Evolutionary conservation across 441 rosid species (phyloP).

Genomic region (Bruguiera hainesii): DNA sequence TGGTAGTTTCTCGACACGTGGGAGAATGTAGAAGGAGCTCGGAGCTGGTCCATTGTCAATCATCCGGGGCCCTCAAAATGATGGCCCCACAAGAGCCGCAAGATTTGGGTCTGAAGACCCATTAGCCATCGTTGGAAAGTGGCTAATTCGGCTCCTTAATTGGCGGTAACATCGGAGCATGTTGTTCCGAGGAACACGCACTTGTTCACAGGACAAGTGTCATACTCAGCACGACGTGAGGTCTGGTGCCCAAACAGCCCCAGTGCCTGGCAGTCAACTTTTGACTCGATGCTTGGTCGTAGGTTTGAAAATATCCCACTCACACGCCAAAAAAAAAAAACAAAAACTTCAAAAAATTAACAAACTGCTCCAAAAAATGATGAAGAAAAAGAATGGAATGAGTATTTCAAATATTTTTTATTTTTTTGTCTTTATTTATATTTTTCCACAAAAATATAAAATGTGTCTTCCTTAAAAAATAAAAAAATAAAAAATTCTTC

Average conservation of each 20-base stretch:
- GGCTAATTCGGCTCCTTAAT: neutral
- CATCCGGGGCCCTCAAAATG: neutral
- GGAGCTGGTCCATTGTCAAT: neutral
- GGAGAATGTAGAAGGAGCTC: neutral
- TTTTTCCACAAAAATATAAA: too few species aligned
- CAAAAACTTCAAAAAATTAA: neutral
- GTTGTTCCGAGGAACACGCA: constrained; percentile 1
- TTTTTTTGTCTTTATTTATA: too few species aligned
- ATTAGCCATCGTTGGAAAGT: neutral
- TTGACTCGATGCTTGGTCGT: constrained; percentile 5
- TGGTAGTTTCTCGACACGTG: neutral
- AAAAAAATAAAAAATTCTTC: too few species aligned
- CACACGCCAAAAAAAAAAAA: neutral
- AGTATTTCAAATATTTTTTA: too few species aligned
- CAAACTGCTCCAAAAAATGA: too few species aligned
- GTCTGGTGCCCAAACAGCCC: too few species aligned
- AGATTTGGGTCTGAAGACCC: neutral
- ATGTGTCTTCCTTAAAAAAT: too few species aligned
- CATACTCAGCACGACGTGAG: neutral
- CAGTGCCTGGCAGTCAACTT: neutral
- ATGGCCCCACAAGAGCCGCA: neutral
- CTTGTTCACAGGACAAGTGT: neutral
- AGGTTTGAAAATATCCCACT: neutral
- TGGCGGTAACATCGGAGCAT: neutral
- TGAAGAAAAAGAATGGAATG: too few species aligned